These are phyloP conservation scores for Zygosaccharomyces siamensis DNA, from an alignment of 805 yeast genomes.

Conservation along the genomic window DNA sequence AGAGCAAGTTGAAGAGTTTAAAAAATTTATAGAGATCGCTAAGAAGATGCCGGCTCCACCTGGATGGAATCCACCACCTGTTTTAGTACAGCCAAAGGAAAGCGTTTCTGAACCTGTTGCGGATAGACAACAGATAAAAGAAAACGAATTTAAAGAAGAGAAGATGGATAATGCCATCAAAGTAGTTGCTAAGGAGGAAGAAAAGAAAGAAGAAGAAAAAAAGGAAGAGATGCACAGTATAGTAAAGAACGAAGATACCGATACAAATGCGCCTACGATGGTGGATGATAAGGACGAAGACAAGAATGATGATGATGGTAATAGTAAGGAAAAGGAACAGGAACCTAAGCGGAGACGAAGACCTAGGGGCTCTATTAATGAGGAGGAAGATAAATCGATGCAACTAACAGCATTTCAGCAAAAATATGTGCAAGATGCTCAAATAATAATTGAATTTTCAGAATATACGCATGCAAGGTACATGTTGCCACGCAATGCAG, in stretches of 20 bases:
- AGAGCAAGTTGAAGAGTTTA: conserved; percentile 71
- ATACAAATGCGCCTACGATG: neutral
- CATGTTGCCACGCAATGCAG: conserved; percentile 67
- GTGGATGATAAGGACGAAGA: neutral
- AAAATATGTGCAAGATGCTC: conserved; percentile 60
- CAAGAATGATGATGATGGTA: neutral
- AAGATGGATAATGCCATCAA: conserved; percentile 11
- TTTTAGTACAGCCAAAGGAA: conserved; percentile 4
- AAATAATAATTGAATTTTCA: conserved; percentile 75
- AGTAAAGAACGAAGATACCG: neutral
- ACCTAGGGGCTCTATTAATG: conserved; percentile 9
- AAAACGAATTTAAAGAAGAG: conserved; percentile 5
- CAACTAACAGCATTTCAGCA: conserved; percentile 75
- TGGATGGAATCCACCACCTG: conserved; percentile 29
- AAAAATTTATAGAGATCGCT: conserved; percentile 74
- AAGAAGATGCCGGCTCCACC: conserved; percentile 61
- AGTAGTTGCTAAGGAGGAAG: conserved; percentile 11
- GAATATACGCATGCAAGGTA: conserved; percentile 76
- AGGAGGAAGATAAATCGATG: conserved; percentile 41
- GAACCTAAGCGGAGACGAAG: conserved; percentile 12
- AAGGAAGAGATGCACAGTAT: conserved; percentile 13
- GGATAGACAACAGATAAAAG: conserved; percentile 3
- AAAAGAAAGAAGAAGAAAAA: conserved; percentile 14
- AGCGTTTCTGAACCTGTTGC: neutral
- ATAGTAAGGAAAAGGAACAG: neutral